phyloP scores from a whole-genome alignment of 176 grass and related monocot species.

The Phragmites australis region DNA sequence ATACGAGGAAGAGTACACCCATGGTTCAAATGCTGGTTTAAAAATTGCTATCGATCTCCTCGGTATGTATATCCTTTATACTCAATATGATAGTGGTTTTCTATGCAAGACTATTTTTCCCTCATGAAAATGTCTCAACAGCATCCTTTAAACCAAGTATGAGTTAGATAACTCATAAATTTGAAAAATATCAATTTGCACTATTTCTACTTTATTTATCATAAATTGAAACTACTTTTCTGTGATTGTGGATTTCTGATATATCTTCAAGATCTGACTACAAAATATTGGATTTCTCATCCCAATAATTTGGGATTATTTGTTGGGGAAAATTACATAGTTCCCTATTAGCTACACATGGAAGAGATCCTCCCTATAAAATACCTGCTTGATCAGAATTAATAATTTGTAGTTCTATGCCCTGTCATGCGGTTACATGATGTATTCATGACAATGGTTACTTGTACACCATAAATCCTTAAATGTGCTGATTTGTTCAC shows the following conservation, averaged over 20 bases:
- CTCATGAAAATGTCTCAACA: neutral
- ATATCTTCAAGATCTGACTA: neutral
- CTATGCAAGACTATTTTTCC: neutral
- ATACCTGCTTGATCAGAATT: neutral
- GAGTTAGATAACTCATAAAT: neutral
- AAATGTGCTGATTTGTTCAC: neutral
- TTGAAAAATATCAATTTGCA: neutral
- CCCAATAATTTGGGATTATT: neutral
- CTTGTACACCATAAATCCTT: constrained; percentile 5
- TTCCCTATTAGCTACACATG: neutral
- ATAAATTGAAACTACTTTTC: neutral
- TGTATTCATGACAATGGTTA: neutral
- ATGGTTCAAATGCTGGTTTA: constrained; percentile 96
- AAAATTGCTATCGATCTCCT: constrained; percentile 97
- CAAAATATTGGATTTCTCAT: constrained; percentile 1
- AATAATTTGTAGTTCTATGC: neutral
- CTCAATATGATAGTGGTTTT: neutral
- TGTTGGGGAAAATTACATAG: neutral
- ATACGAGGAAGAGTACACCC: constrained; percentile 71
- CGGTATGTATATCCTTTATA: constrained; percentile 50
- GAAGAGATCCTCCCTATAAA: neutral
- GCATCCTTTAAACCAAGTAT: neutral
- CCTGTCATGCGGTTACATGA: neutral
- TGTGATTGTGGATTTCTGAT: neutral
- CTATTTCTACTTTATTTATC: neutral